phyloP scores from a whole-genome alignment of 2,329 filamentous ascomycete genomes.

The Beauveria pseudobassiana region DNA sequence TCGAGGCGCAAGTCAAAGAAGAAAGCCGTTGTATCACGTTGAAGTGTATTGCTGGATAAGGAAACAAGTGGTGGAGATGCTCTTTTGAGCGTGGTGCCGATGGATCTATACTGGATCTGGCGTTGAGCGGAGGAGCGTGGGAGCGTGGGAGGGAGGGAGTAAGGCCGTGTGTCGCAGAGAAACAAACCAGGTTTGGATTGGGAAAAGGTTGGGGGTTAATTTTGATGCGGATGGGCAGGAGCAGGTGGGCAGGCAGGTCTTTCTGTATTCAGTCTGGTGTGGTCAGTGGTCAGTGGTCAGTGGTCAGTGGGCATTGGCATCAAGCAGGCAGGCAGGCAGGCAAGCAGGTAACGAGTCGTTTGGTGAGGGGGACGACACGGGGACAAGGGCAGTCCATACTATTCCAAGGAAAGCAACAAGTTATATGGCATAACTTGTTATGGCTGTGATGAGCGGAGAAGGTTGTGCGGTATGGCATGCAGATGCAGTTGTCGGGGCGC shows the following conservation, averaged over 20 bases:
- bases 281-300: conserved; percentile 16
- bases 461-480: conserved; percentile 15
- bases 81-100: conserved; percentile 59
- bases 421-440: conserved; percentile 18
- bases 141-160: conserved; percentile 24
- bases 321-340: too few relatives aligned
- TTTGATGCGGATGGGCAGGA: not conserved
- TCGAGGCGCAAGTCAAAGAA: not conserved
- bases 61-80: conserved; percentile 53
- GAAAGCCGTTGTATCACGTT: conserved; percentile 31
- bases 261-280: conserved; percentile 32
- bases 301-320: not conserved
- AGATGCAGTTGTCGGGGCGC: conserved; percentile 25
- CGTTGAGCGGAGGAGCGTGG: conserved; percentile 35
- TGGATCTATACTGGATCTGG: conserved; percentile 60
- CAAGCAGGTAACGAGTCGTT: too few relatives aligned
- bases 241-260: conserved; percentile 13
- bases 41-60: conserved; percentile 36
- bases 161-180: conserved; percentile 41
- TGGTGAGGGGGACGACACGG: too few relatives aligned
- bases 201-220: conserved; percentile 26
- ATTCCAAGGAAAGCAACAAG: not conserved
- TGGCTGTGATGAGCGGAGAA: conserved; percentile 15
- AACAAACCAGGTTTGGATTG: conserved; percentile 42
- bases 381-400: too few relatives aligned